phyloP scores from a whole-genome alignment of 2,329 filamentous ascomycete genomes.

The Scedosporium aurantiacum region DNA sequence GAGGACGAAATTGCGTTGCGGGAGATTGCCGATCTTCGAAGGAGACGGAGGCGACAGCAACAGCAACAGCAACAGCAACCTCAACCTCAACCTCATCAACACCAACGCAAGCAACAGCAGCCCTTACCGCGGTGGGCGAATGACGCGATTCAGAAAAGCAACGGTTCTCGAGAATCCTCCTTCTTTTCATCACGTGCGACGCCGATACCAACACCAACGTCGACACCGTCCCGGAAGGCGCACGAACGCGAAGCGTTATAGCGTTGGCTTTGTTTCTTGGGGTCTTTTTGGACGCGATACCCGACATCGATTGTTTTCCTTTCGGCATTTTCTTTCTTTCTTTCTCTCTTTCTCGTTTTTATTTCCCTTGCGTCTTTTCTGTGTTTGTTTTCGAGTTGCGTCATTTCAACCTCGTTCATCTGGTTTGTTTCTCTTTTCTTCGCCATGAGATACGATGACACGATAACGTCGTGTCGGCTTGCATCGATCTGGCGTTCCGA shows the following conservation, averaged over 20 bases:
- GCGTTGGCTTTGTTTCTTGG: not conserved
- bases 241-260: not conserved
- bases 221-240: not conserved
- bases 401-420: no score
- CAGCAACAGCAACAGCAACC: not conserved
- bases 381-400: not conserved
- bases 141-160: constrained; percentile 13
- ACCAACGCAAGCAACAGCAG: not conserved
- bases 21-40: constrained; percentile 19
- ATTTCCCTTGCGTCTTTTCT: constrained; percentile 4
- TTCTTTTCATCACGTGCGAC: not conserved
- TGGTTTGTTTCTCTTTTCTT: no score
- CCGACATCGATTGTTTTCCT: not conserved
- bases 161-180: not conserved
- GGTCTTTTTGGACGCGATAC: not conserved
- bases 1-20: constrained; percentile 23
- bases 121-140: constrained; percentile 21
- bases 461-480: no score
- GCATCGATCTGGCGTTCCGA: no score
- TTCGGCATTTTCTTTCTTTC: constrained; percentile 4
- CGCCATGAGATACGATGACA: no score
- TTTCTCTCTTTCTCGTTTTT: constrained; percentile 2
- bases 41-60: not conserved
- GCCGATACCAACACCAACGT: not conserved
- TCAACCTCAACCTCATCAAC: constrained; percentile 1